A percentile compares a stretch with the other conserved stretches of the same genome.
phyloP scores from a whole-genome alignment of 2,329 filamentous ascomycete species.

The Ceratocystis alfenasii region DNA sequence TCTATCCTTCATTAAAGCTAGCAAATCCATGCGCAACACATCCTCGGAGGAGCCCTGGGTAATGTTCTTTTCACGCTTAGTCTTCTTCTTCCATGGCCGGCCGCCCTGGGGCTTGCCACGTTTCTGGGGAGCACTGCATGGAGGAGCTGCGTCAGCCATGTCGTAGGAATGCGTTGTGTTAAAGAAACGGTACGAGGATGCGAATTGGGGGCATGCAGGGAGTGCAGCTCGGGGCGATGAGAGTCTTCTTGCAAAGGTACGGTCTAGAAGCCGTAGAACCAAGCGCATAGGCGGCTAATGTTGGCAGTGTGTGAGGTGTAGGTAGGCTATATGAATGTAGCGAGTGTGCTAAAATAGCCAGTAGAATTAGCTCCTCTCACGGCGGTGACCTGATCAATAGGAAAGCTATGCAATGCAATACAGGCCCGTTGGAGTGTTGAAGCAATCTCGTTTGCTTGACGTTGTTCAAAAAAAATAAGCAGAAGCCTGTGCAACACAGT shows the following conservation, averaged over 20 bases:
- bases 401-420: no score
- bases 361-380: neutral
- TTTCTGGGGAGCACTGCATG: conserved; percentile 16
- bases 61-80: conserved; percentile 47
- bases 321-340: neutral
- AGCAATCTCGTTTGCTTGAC: no score
- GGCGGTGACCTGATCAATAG: no score
- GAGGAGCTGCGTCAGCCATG: conserved; percentile 13
- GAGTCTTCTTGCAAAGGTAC: neutral
- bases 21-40: conserved; percentile 52
- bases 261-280: neutral
- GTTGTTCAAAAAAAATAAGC: neutral
- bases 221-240: neutral
- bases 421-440: no score
- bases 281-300: conserved; percentile 15
- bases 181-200: neutral
- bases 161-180: neutral
- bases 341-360: neutral
- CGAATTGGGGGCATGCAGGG: neutral
- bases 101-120: conserved; percentile 21
- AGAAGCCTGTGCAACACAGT: neutral
- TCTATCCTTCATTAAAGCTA: conserved; percentile 40
- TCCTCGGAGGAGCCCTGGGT: conserved; percentile 54
- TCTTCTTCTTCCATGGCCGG: conserved; percentile 30
- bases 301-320: neutral